Percentiles rank a stretch among this genome's conserved stretches.
Conservation (phyloP, 148 eudicot species). For the Chenopodium album region DNA sequence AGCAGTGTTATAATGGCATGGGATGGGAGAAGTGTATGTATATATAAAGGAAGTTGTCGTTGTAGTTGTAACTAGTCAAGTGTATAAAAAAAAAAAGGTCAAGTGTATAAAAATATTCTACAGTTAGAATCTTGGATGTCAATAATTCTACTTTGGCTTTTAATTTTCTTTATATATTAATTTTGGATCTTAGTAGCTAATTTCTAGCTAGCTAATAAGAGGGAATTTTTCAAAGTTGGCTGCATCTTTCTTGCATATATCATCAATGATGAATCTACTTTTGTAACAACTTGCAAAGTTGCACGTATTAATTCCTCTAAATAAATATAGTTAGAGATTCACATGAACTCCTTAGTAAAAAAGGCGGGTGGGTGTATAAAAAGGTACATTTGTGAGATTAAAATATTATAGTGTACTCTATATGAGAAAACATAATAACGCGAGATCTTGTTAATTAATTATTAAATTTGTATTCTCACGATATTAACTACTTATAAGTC, state of each 20-base stretch:
- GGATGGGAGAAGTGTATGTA: background rate
- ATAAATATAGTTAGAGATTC: too few species aligned
- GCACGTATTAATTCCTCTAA: too few species aligned
- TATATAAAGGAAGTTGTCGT: background rate
- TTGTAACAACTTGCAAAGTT: slow-evolving; percentile 1
- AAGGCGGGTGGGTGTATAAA: too few species aligned
- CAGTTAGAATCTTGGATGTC: background rate
- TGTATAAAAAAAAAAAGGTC: background rate
- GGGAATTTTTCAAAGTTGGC: slow-evolving; percentile 11
- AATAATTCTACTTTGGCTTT: slow-evolving; percentile 3
- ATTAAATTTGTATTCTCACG: too few species aligned
- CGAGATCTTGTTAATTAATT: too few species aligned
- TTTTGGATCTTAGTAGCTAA: background rate
- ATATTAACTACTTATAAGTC: too few species aligned
- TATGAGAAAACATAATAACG: too few species aligned
- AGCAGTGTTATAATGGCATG: background rate
- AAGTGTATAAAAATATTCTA: background rate
- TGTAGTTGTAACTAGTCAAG: background rate
- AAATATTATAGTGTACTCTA: too few species aligned
- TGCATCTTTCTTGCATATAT: background rate
- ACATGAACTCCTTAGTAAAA: too few species aligned
- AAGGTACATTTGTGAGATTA: too few species aligned
- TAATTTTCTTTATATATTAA: background rate
- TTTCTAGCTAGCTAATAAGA: background rate
- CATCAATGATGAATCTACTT: slow-evolving; percentile 5